A percentile compares a stretch with the other conserved stretches of the same genome.
phyloP scores from a whole-genome alignment of 257 asterid species.

The Buddleja alternifolia region DNA sequence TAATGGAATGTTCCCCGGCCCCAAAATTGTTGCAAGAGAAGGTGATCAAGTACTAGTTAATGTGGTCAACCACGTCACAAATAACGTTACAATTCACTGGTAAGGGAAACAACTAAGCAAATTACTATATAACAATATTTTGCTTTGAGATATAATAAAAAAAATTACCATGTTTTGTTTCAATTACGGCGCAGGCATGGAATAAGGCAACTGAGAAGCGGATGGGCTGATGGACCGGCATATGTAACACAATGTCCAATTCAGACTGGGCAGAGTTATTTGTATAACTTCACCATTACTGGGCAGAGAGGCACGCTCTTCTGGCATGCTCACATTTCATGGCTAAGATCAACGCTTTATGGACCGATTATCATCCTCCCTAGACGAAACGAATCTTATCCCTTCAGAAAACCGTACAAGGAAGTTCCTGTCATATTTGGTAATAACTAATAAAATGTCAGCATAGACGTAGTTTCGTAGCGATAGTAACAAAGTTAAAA shows the following conservation, averaged over 20 bases:
- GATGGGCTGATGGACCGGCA: conserved; percentile 79
- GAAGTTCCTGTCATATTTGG: conserved; percentile 68
- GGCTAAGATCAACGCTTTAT: conserved; percentile 63
- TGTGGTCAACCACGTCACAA: conserved; percentile 55
- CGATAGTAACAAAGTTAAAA: background rate
- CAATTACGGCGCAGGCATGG: conserved; percentile 56
- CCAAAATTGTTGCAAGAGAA: conserved; percentile 62
- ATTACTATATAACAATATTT: background rate
- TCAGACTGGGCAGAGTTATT: conserved; percentile 52
- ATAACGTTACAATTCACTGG: conserved; percentile 70
- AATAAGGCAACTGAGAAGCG: conserved; percentile 57
- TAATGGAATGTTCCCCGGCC: conserved; percentile 67
- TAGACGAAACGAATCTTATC: conserved; percentile 56
- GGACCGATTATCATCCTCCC: conserved; percentile 71
- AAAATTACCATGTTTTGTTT: conserved; percentile 5
- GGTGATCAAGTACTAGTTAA: conserved; percentile 62
- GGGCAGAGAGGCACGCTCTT: conserved; percentile 77
- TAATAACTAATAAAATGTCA: conserved; percentile 24
- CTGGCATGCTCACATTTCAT: conserved; percentile 75
- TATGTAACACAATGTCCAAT: conserved; percentile 77
- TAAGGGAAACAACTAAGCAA: conserved; percentile 27
- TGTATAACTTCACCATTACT: conserved; percentile 68
- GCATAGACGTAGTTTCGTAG: background rate
- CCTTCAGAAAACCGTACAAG: conserved; percentile 65
- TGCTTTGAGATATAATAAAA: too few relatives aligned